Evolutionary conservation across 148 eudicot species (phyloP), one percentile per base, ranked within the genome.

Genomic region (Limonium bicolor): DNA sequence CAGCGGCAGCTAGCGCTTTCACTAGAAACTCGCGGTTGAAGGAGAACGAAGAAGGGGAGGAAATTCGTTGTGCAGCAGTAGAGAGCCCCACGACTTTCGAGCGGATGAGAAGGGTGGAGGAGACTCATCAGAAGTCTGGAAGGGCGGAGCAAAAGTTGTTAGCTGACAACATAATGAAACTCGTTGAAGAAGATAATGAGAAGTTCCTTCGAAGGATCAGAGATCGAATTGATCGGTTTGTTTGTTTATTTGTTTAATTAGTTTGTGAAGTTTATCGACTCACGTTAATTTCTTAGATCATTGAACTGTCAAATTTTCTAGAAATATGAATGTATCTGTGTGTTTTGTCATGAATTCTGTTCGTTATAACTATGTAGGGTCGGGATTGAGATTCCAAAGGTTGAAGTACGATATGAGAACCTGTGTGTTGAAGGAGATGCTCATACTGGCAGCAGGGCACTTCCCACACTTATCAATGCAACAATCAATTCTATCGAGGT

Each of bases 31-130:
- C n/a, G 41, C 45, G 61, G 1, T 41, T 41, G 30, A 32, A 54
- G 36, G 63, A 23, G 17, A 61, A 29, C 51, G 54, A 3, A 47
- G 68, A 64, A 16, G 92, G 77, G 51, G 82, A 58, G 57, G 86
- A 74, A 62, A 64, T 76, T 0, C 41, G 60, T 24, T 76, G 78
- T 80, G 90, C 84, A 1, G 90, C 84, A n/a, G 69, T 82, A 10
- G 86, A 82, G 63, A 46, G 82, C 52, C 45, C 70, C 19, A 75
- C 80, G 1, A 73, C 80, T 8, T 70, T 49, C 17, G 75, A 80
- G 1, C 51, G 84, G 53, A 24, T 80, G 19, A 59, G 88, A 9
- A 80, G 64, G 49, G 80, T 74, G 13, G 60, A 76, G 46, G n/a
- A 67, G 31, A 9, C 64, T 56, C 27, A 71, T 24, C 48, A 41